A percentile compares a stretch with the other conserved stretches of the same genome.
Conservation (phyloP, 768 basidiomycete genomes). For the Serendipita sp. region DNA sequence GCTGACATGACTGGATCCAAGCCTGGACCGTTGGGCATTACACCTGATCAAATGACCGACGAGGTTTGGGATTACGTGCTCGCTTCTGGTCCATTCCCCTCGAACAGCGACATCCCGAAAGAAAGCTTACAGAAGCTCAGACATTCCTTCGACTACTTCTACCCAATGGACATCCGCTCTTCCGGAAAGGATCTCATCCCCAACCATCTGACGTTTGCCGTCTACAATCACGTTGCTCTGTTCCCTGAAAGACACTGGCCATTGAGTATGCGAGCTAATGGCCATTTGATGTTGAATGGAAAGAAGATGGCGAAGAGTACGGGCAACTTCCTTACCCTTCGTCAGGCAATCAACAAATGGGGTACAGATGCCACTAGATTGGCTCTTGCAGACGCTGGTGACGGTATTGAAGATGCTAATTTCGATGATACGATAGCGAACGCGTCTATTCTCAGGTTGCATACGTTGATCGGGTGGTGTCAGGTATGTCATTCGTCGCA, state of each 20-base stretch:
- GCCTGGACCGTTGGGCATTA: conserved; percentile 72
- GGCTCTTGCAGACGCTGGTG: conserved; percentile 89
- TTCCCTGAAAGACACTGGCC: conserved; percentile 85
- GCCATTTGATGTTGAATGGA: conserved; percentile 92
- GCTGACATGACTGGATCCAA: conserved; percentile 62
- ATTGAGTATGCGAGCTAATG: conserved; percentile 81
- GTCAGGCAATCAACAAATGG: conserved; percentile 82
- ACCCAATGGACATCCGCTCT: conserved; percentile 94
- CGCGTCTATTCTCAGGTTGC: conserved; percentile 83
- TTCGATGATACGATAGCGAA: conserved; percentile 98
- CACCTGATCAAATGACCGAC: conserved; percentile 87
- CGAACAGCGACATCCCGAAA: conserved; percentile 42
- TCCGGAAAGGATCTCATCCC: conserved; percentile 95
- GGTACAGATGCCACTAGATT: conserved; percentile 91
- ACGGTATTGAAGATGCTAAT: conserved; percentile 96
- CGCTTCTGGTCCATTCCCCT: conserved; percentile 61
- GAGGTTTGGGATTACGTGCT: conserved; percentile 96
- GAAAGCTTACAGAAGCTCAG: conserved; percentile 76
- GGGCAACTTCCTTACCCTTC: conserved; percentile 85
- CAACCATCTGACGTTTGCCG: conserved; percentile 85
- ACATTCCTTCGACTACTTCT: conserved; percentile 91
- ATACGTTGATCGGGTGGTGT: conserved; percentile 84
- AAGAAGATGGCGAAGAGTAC: conserved; percentile 99
- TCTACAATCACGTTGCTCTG: conserved; percentile 91
- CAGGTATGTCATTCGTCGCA: conserved; percentile 35